Evolutionary conservation across 202 grass and related monocot genomes (phyloP), one percentile per base, ranked within the genome.

Genomic region (Cymbopogon flexuosus): DNA sequence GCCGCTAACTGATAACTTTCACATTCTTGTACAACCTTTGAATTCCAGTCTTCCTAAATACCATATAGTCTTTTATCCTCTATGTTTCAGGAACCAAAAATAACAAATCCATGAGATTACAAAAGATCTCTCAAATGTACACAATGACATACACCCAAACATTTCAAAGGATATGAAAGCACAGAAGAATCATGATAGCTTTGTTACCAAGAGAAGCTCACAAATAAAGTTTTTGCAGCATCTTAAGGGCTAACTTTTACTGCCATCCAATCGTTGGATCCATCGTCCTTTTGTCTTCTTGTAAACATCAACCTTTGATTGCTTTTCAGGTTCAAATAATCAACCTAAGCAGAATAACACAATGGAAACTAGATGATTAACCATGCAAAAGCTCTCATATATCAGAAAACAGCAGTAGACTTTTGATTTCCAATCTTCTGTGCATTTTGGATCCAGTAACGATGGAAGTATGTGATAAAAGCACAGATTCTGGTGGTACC

Each of bases 321-420:
- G 70, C 70, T 94, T 89, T 90, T 94, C 57, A 97, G 72, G 72
- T 92, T 94, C 78, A 97, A 67, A 77, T 94, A 94, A 85, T 97
- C 94, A 84, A 97, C 83, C 94, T 72, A 72, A 62, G 65, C 33
- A 74, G 22, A 83, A 56, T 2, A 75, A 33, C 57, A 40, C 4
- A 61, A 42, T 54, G 12, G 14, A 49, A 33, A 13, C 36, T 1
- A 73, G 56, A 64, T 72, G 24, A 29, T 10, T 34, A 84, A 39
- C n/a, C 52, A 62, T 29, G 14, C 31, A 52, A 45, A 64, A 39
- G 10, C 66, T 39, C 62, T 4, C 10, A 0, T 62, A 58, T 65
- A 37, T 58, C 54, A 16, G 18, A 8, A 6, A 68, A 66, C 14
- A 52, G 5, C 15, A 4, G 3, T 35, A 52, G 15, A 52, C 10